phyloP scores from a whole-genome alignment of 73 alveolate species.

The Paramecium tetraurelia region DNA sequence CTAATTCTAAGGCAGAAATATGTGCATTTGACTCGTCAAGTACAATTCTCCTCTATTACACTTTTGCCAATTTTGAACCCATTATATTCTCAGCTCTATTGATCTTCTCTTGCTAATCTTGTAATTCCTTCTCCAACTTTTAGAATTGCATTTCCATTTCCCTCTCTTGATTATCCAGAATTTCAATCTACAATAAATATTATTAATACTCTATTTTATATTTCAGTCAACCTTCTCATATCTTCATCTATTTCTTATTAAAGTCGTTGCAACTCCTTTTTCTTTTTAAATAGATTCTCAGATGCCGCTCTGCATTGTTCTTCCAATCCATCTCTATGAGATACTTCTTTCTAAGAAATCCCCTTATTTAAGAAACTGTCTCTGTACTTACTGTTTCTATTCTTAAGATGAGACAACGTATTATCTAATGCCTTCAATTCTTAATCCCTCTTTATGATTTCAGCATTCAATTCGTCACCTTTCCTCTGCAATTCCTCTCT shows the following conservation, averaged over 20 bases:
- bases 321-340: slow-evolving; percentile 69
- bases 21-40: slow-evolving; percentile 52
- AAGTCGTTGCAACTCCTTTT: slow-evolving; percentile 77
- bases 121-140: background rate
- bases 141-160: slow-evolving; percentile 17
- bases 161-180: slow-evolving; percentile 39
- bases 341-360: slow-evolving; percentile 36
- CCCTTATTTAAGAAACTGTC: slow-evolving; percentile 82
- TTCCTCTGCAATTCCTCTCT: slow-evolving; percentile 95
- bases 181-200: slow-evolving; percentile 39
- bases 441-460: slow-evolving; percentile 90
- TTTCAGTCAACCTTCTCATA: slow-evolving; percentile 82
- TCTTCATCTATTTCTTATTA: slow-evolving; percentile 86
- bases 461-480: slow-evolving; percentile 97
- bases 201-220: slow-evolving; percentile 66
- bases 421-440: slow-evolving; percentile 93
- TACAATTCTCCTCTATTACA: background rate
- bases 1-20: slow-evolving; percentile 30
- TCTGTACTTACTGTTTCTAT: slow-evolving; percentile 91
- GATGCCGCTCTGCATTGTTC: slow-evolving; percentile 91
- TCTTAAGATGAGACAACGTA: slow-evolving; percentile 89
- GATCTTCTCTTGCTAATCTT: slow-evolving; percentile 2
- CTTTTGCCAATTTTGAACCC: slow-evolving; percentile 3
- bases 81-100: slow-evolving; percentile 43
- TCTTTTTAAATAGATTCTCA: slow-evolving; percentile 82